These are phyloP conservation scores for Boletus rubroflammeus DNA, from an alignment of 768 basidiomycete genomes.

Conservation along the genomic window DNA sequence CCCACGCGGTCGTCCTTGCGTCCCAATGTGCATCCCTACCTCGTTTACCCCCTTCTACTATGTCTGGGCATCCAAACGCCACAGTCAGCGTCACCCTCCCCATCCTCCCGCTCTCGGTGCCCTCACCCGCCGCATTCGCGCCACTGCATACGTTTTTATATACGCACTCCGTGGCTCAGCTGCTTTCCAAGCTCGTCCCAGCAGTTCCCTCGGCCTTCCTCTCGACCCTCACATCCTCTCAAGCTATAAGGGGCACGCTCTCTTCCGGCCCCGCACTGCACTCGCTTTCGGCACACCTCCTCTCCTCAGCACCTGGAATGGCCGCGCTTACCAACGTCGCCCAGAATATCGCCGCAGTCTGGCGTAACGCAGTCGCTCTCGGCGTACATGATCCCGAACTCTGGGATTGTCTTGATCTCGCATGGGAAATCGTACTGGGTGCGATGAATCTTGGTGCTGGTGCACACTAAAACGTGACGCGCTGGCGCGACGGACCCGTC, in stretches of 20 bases:
- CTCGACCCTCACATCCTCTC: constrained; percentile 29
- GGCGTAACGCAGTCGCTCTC: constrained; percentile 69
- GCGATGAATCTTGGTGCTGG: constrained; percentile 54
- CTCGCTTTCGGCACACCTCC: constrained; percentile 51
- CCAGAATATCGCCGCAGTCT: constrained; percentile 57
- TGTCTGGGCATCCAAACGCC: constrained; percentile 32
- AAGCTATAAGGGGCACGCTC: constrained; percentile 38
- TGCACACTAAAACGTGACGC: constrained; percentile 25
- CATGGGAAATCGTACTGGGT: constrained; percentile 65
- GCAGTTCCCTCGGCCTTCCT: constrained; percentile 27
- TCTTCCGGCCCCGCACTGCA: constrained; percentile 51
- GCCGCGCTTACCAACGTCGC: constrained; percentile 48
- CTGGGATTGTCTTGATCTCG: constrained; percentile 63
- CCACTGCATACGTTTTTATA: constrained; percentile 64
- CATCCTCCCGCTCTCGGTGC: constrained; percentile 59
- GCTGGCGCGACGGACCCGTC: constrained; percentile 18
- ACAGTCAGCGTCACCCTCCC: constrained; percentile 47
- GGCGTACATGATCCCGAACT: constrained; percentile 62
- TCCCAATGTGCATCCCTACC: constrained; percentile 66
- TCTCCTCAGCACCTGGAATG: constrained; percentile 40
- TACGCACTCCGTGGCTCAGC: constrained; percentile 47
- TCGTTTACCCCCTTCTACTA: constrained; percentile 41
- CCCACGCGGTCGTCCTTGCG: constrained; percentile 68
- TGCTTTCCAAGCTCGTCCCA: constrained; percentile 50
- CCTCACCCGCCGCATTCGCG: constrained; percentile 59